Conservation (phyloP, 306 rosid genomes). For the Cucumis hystrix region DNA sequence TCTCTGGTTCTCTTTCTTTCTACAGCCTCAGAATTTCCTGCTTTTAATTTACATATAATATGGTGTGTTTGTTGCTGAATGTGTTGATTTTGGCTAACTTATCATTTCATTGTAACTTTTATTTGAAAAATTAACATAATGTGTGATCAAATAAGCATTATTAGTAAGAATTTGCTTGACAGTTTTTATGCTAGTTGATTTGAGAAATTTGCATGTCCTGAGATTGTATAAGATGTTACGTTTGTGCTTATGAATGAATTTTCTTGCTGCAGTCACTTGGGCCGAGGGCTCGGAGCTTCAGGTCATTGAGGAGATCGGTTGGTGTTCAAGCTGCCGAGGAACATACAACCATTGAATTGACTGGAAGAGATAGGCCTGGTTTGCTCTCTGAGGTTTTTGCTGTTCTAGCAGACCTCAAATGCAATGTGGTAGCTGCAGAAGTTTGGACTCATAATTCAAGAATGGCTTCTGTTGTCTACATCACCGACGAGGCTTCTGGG, state of each 20-base stretch:
- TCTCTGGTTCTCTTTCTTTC: background rate
- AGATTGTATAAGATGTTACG: background rate
- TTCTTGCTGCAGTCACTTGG: conserved; percentile 58
- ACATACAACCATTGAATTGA: conserved; percentile 76
- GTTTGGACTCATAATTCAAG: conserved; percentile 98
- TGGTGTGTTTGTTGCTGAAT: background rate
- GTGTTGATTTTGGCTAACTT: background rate
- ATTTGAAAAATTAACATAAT: background rate
- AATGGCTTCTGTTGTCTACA: conserved; percentile 90
- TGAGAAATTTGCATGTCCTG: background rate
- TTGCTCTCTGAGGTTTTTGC: conserved; percentile 94
- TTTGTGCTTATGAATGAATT: background rate
- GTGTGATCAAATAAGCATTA: background rate
- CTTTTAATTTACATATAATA: background rate
- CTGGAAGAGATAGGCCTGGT: conserved; percentile 91
- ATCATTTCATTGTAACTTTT: background rate
- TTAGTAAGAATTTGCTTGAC: background rate
- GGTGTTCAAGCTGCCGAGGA: conserved; percentile 71
- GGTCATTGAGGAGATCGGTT: conserved; percentile 78
- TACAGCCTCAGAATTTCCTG: background rate
- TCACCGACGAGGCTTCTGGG: conserved; percentile 54
- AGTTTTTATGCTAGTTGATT: background rate
- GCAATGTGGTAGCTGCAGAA: conserved; percentile 95
- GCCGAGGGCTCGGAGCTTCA: conserved; percentile 59
- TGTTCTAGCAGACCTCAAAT: conserved; percentile 81